Conservation (phyloP, 495 filamentous ascomycete species). For the Aspergillus sclerotioniger region DNA sequence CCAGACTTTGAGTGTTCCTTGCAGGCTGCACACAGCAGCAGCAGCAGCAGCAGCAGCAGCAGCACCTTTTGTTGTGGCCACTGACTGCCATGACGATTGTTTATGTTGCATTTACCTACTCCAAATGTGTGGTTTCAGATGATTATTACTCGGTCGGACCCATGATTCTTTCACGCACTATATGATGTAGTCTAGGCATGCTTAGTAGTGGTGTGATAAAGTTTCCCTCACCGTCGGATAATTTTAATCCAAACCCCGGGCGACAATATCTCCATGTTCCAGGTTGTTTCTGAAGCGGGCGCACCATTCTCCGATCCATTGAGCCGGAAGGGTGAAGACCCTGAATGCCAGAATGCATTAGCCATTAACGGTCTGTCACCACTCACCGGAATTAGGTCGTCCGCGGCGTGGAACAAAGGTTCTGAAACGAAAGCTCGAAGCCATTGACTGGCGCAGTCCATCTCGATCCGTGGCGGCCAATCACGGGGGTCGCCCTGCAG, state of each 20-base stretch:
- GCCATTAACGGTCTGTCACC: background rate
- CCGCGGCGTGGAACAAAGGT: background rate
- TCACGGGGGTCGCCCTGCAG: background rate
- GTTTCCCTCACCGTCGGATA: background rate
- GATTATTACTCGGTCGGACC: no score
- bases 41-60: no score
- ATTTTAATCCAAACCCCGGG: background rate
- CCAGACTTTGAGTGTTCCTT: conserved; percentile 2
- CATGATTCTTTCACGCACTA: no score
- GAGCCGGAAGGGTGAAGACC: background rate
- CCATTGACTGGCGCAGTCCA: background rate
- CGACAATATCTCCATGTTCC: background rate
- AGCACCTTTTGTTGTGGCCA: background rate
- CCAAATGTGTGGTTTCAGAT: no score
- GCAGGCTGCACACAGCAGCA: background rate
- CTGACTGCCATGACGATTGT: background rate
- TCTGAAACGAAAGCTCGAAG: background rate
- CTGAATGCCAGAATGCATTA: background rate
- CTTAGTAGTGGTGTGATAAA: background rate
- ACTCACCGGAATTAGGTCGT: background rate
- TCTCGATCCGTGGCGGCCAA: background rate
- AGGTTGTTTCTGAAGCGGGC: background rate
- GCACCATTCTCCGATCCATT: background rate
- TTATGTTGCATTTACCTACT: no score
- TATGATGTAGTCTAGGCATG: no score